These are phyloP conservation scores for Zangia roseola DNA, from an alignment of 768 basidiomycete species.

Conservation along the genomic window DNA sequence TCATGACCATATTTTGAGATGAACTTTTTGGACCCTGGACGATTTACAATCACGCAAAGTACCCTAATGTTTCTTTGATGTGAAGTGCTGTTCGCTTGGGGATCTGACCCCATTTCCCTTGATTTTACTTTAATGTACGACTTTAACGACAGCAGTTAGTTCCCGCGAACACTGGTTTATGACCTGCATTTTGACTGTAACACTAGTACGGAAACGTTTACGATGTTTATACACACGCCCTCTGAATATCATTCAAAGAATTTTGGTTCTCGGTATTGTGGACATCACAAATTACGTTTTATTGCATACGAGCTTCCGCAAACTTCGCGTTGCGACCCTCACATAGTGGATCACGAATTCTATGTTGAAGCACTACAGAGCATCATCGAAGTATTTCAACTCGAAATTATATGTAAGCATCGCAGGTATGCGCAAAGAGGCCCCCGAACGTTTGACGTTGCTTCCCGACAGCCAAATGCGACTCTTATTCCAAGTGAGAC, in stretches of 20 bases:
- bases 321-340: background rate
- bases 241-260: slow-evolving; percentile 9
- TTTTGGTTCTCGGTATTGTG: too few species aligned
- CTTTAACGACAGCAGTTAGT: slow-evolving; percentile 16
- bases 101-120: background rate
- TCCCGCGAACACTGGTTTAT: slow-evolving; percentile 20
- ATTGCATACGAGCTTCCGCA: background rate
- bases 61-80: slow-evolving; percentile 10
- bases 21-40: slow-evolving; percentile 10
- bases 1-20: slow-evolving; percentile 16
- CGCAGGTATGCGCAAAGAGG: too few species aligned
- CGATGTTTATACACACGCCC: background rate
- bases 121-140: slow-evolving; percentile 14
- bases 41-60: slow-evolving; percentile 5
- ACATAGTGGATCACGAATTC: slow-evolving; percentile 7
- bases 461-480: background rate
- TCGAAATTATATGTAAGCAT: too few species aligned
- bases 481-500: background rate
- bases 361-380: background rate
- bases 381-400: slow-evolving; percentile 2
- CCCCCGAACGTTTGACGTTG: too few species aligned
- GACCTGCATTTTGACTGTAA: slow-evolving; percentile 25
- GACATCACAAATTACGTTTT: too few species aligned
- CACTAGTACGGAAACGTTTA: background rate
- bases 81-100: slow-evolving; percentile 18